Evolutionary conservation across 257 asterid species (phyloP).

Genomic region (Euphrasia confusa): DNA sequence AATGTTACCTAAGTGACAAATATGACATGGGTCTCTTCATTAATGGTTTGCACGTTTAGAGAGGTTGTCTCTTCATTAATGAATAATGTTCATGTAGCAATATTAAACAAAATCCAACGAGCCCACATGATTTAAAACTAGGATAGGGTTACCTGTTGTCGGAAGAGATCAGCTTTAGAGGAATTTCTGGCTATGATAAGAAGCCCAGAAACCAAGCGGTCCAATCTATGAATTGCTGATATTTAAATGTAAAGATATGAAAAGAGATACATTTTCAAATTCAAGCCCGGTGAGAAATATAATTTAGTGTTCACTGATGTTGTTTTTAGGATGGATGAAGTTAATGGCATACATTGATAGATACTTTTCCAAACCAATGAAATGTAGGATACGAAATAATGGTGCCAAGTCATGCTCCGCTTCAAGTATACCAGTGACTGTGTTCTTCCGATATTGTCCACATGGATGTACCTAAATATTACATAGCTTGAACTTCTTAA

Average conservation of each 20-base stretch:
- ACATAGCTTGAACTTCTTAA: slow-evolving; percentile 8
- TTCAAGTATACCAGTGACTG: slow-evolving; percentile 84
- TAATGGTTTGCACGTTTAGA: slow-evolving; percentile 5
- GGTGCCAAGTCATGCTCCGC: slow-evolving; percentile 93
- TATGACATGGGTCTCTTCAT: slow-evolving; percentile 6
- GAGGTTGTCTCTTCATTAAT: slow-evolving; percentile 7
- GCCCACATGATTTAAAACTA: slow-evolving; percentile 9
- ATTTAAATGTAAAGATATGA: slow-evolving; percentile 41
- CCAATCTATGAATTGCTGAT: slow-evolving; percentile 87
- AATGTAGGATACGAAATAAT: slow-evolving; percentile 78
- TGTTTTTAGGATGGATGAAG: slow-evolving; percentile 2
- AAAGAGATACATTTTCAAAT: slow-evolving; percentile 17
- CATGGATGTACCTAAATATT: slow-evolving; percentile 84
- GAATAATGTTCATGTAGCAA: neutral
- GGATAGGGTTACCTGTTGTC: slow-evolving; percentile 64
- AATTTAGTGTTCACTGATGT: slow-evolving; percentile 7
- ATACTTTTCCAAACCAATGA: slow-evolving; percentile 15
- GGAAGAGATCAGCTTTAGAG: slow-evolving; percentile 75
- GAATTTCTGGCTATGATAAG: slow-evolving; percentile 92
- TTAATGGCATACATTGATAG: slow-evolving; percentile 9
- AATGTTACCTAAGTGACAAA: too few relatives aligned
- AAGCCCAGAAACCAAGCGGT: slow-evolving; percentile 97
- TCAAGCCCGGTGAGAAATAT: slow-evolving; percentile 17
- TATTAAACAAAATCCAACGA: neutral
- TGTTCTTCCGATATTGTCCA: slow-evolving; percentile 97